A percentile compares a stretch with the other conserved stretches of the same genome.
phyloP scores from a whole-genome alignment of 1,284 basidiomycete species.

The Rhodotorula sp. region DNA sequence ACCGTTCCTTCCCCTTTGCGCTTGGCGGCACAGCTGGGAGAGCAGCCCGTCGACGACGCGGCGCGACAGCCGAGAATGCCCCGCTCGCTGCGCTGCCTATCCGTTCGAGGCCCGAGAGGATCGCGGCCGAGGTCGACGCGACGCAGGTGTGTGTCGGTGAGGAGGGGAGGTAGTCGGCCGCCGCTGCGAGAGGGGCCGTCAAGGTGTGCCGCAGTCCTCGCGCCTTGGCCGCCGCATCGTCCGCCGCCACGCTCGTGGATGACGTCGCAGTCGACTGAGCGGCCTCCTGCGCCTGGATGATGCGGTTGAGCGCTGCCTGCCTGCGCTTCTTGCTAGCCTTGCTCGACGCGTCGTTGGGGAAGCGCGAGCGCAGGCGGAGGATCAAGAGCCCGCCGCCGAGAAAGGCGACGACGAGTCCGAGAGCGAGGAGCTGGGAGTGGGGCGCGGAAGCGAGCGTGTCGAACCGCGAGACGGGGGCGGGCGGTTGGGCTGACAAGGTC shows the following conservation, averaged over 20 bases:
- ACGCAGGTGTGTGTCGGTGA: background rate
- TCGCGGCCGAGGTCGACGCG: constrained; percentile 17
- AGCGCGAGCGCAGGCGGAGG: background rate
- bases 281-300: constrained; percentile 5
- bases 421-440: background rate
- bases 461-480: too few species aligned
- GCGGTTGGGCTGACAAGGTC: background rate
- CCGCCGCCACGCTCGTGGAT: background rate
- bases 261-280: background rate
- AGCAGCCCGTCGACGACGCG: too few species aligned
- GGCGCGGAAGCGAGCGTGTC: background rate
- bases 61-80: background rate
- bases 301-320: constrained; percentile 16
- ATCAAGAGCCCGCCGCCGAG: constrained; percentile 4
- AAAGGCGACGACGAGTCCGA: constrained; percentile 8
- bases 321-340: constrained; percentile 7
- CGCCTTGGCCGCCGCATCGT: too few species aligned
- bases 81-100: background rate
- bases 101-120: constrained; percentile 14
- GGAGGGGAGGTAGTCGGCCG: constrained; percentile 12
- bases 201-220: background rate
- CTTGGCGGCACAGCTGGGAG: background rate
- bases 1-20: constrained; percentile 8
- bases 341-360: too few species aligned
- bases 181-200: background rate